phyloP scores from a whole-genome alignment of 208 protist species.

The Crithidia brevicula region DNA sequence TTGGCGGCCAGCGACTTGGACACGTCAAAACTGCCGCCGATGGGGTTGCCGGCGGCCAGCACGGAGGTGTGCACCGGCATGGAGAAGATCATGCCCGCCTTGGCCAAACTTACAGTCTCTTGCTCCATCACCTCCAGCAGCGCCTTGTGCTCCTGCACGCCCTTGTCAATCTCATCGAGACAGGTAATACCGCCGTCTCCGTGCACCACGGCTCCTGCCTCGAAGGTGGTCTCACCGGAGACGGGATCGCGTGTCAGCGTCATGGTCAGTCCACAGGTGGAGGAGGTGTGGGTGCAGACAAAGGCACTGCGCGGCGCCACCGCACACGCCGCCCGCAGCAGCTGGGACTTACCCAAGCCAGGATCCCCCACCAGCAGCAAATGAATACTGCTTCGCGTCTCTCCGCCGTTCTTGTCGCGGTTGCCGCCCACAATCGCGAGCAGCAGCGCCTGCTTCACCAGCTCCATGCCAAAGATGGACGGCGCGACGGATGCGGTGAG shows the following conservation, averaged over 20 bases:
- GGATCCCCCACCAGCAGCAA: slow-evolving; percentile 97
- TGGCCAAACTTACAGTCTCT: slow-evolving; percentile 98
- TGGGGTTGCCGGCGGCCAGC: slow-evolving; percentile 98
- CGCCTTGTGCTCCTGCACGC: slow-evolving; percentile 95
- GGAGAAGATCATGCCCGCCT: slow-evolving; percentile 97
- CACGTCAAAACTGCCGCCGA: slow-evolving; percentile 93
- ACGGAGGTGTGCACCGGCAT: slow-evolving; percentile 97
- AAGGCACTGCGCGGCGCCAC: slow-evolving; percentile 97
- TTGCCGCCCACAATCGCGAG: slow-evolving; percentile 96
- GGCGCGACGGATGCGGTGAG: slow-evolving; percentile 96
- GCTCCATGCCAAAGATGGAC: slow-evolving; percentile 96
- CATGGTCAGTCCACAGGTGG: slow-evolving; percentile 98
- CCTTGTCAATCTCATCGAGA: slow-evolving; percentile 99
- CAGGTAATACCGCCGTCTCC: slow-evolving; percentile 98
- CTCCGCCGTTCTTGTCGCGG: slow-evolving; percentile 43
- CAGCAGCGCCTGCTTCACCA: slow-evolving; percentile 97
- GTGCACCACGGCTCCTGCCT: slow-evolving; percentile 98
- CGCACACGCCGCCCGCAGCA: slow-evolving; percentile 92
- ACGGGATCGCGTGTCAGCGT: slow-evolving; percentile 94
- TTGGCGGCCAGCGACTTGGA: slow-evolving; percentile 97
- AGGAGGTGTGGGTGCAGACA: slow-evolving; percentile 98
- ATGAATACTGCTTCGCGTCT: slow-evolving; percentile 92
- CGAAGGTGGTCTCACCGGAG: slow-evolving; percentile 94
- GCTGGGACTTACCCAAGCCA: slow-evolving; percentile 98
- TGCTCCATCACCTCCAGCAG: slow-evolving; percentile 99